These are phyloP conservation scores for Epicoccum sorghinum DNA, from an alignment of 2,329 filamentous ascomycete genomes.

Conservation along the genomic window DNA sequence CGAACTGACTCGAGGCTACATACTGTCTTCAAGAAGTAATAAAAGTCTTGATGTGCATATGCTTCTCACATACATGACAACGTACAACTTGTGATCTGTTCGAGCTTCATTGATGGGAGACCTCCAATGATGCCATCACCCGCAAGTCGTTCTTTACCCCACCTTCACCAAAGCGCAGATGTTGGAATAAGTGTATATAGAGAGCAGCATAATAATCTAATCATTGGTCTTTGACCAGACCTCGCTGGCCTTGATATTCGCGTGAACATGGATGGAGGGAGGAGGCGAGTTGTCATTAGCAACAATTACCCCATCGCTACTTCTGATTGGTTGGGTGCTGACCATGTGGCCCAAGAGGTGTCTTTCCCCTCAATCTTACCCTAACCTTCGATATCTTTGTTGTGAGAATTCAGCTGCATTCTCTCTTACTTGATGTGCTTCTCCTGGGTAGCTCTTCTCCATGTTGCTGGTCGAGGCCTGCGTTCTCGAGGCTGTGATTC, in stretches of 20 bases:
- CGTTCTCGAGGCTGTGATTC: background rate
- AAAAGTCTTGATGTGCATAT: no score
- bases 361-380: conserved; percentile 16
- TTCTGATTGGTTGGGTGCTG: conserved; percentile 12
- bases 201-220: background rate
- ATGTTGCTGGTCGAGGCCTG: background rate
- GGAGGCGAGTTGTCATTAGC: conserved; percentile 10
- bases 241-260: background rate
- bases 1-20: background rate
- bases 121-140: background rate
- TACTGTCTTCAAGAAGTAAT: no score
- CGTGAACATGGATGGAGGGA: conserved; percentile 5
- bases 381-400: background rate
- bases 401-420: background rate
- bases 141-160: no score
- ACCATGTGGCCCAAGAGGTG: conserved; percentile 16
- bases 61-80: no score
- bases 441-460: background rate
- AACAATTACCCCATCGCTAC: conserved; percentile 15
- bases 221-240: background rate
- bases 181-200: no score
- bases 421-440: background rate
- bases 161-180: no score
- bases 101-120: background rate
- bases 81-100: background rate